Conservation (phyloP, 768 basidiomycete species). For the Phanerochaete sordida region DNA sequence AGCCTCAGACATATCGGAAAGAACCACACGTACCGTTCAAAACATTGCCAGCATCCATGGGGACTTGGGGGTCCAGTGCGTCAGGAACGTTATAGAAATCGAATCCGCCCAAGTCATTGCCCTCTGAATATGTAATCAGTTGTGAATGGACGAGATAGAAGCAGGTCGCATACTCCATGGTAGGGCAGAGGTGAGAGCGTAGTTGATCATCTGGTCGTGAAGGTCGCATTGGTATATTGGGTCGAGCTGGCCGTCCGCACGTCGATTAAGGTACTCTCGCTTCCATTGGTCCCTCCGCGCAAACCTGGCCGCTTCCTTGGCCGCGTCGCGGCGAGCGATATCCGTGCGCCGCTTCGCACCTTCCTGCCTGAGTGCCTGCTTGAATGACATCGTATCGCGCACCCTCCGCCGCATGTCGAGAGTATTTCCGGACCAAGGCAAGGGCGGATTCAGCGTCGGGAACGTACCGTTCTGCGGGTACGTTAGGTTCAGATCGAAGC, state of each 20-base stretch:
- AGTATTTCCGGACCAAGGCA: background rate
- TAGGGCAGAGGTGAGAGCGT: conserved; percentile 66
- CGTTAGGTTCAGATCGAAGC: conserved; percentile 59
- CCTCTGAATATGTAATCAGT: background rate
- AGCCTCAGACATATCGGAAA: background rate
- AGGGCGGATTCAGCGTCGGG: conserved; percentile 29
- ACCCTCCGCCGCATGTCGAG: background rate
- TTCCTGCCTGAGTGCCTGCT: conserved; percentile 7
- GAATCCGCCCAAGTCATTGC: conserved; percentile 4
- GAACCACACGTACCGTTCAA: conserved; percentile 49
- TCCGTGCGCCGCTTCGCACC: conserved; percentile 7
- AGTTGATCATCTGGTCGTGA: conserved; percentile 62
- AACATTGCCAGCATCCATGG: conserved; percentile 51
- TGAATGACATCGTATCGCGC: conserved; percentile 6
- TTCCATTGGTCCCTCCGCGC: conserved; percentile 36
- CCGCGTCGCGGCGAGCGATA: background rate
- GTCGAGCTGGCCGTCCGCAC: conserved; percentile 48
- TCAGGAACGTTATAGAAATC: conserved; percentile 51
- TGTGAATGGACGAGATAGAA: background rate
- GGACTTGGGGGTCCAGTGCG: conserved; percentile 45
- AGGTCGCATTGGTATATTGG: conserved; percentile 46
- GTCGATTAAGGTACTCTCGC: conserved; percentile 43
- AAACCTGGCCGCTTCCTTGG: conserved; percentile 17
- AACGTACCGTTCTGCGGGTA: conserved; percentile 61
- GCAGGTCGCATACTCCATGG: conserved; percentile 40